phyloP scores from a whole-genome alignment of 345 rosid species.

The Dimocarpus longan region DNA sequence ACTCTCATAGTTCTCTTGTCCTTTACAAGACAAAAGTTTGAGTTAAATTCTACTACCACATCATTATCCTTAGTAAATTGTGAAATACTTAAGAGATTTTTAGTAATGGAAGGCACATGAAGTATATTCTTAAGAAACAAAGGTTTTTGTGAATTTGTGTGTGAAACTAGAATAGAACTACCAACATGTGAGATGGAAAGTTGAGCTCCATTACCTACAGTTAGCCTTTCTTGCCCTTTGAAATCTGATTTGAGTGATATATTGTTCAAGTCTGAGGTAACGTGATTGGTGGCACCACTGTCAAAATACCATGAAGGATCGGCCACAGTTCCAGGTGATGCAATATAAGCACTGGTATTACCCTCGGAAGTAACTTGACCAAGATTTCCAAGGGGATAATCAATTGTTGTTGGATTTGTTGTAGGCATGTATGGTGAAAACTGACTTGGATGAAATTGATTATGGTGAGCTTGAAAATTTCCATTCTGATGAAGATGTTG shows the following conservation, averaged over 20 bases:
- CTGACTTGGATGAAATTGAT: no score
- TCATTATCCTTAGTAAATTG: not conserved
- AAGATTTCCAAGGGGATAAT: no score
- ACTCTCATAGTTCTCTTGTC: not conserved
- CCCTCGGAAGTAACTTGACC: not conserved
- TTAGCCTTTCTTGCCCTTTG: not conserved
- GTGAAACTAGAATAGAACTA: not conserved
- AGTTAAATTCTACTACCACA: not conserved
- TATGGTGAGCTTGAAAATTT: no score
- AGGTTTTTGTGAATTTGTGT: not conserved
- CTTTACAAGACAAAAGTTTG: not conserved
- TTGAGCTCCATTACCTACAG: not conserved
- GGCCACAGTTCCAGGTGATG: no score
- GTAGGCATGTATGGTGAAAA: no score
- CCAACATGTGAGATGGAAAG: not conserved
- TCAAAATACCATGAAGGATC: not conserved
- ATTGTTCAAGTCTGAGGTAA: not conserved
- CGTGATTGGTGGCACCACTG: not conserved
- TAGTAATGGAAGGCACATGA: no score
- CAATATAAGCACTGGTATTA: not conserved
- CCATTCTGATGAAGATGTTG: no score
- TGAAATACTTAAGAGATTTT: not conserved
- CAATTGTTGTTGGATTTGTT: no score
- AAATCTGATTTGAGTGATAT: not conserved
- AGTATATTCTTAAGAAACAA: not conserved